phyloP scores from a whole-genome alignment of 805 yeast genomes.

The Saccharomycopsis schoenii region DNA sequence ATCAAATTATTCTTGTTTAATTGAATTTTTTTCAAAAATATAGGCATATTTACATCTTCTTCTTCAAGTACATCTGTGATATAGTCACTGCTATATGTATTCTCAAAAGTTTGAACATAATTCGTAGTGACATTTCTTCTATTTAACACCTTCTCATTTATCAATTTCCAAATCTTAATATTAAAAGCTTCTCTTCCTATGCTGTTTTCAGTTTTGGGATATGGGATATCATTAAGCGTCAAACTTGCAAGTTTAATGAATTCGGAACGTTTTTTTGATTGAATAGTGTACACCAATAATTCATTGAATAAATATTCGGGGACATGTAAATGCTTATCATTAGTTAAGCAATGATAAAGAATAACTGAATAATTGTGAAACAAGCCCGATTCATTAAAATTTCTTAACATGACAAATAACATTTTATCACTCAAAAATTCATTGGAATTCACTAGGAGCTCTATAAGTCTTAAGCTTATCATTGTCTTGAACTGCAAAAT shows the following conservation, averaged over 20 bases:
- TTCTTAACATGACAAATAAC: neutral
- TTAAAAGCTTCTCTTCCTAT: too few relatives aligned
- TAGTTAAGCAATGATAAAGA: neutral
- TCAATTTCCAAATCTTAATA: neutral
- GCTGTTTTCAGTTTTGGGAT: neutral
- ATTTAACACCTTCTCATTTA: neutral
- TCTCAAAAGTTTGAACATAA: conserved; percentile 3
- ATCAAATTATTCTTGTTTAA: neutral
- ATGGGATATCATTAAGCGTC: neutral
- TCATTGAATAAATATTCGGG: neutral
- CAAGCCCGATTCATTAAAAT: neutral
- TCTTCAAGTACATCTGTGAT: neutral
- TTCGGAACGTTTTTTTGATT: neutral
- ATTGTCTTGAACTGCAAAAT: neutral
- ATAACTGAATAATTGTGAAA: neutral
- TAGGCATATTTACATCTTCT: neutral
- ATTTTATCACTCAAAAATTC: conserved; percentile 3
- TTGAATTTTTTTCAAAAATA: neutral
- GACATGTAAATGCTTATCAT: neutral
- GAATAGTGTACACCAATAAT: neutral
- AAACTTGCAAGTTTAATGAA: neutral
- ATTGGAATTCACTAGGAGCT: neutral
- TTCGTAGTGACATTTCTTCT: neutral
- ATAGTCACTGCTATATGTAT: neutral
- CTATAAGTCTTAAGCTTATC: neutral